Base-by-base conservation (phyloP, 2,329 filamentous ascomycete genomes). In the Nemania abortiva region DNA sequence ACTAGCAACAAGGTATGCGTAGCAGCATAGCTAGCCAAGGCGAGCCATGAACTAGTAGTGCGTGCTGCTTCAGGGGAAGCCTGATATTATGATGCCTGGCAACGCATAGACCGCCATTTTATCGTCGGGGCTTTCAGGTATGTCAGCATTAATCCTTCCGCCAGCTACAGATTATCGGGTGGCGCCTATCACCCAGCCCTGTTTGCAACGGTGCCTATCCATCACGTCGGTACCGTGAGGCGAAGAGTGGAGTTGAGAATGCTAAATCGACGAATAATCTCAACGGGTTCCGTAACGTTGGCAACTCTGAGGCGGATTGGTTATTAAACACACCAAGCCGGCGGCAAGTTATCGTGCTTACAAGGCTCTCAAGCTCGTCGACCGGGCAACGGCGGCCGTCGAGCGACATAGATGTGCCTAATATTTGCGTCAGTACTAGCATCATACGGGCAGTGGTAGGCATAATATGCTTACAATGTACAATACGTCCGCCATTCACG, bases 401-500 rank as follows among this genome's bases (percentile, higher is more conserved):
- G 71, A 64, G 76, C 77, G 50, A 72, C 72, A 73, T 72, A 77
- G 34, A 77, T 71, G 68, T 76, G 74, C 71, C 75, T 77, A 42
- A 27, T 58, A 56, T 37, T 57, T 56, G 53, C 15, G 63, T 77
- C 52, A 77, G 71, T 60, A 72, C 55, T 3, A 39, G 34, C 22
- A 20, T 42, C 24, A 42, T 22, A 70, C 63, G 34, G 59, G 50
- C 55, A 66, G 53, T 62, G 52, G 57, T 58, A 68, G 52, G 57
- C 58, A 68, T 59, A 27, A 34, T 31, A 65, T 53, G 88, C 92
- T 87, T 84, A 95, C 92, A 95, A 84, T 72, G 88, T 90, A 80
- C 93, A 93, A 81, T 93, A 97, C 50, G 88, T 89, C 80, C 90
- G 90, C 73, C 90, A 87, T 61, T 87, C 88, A 74, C 90, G 88